Conservation (phyloP, 228 moss, liverwort and hornwort species). For the Sphagnum magellanicum region DNA sequence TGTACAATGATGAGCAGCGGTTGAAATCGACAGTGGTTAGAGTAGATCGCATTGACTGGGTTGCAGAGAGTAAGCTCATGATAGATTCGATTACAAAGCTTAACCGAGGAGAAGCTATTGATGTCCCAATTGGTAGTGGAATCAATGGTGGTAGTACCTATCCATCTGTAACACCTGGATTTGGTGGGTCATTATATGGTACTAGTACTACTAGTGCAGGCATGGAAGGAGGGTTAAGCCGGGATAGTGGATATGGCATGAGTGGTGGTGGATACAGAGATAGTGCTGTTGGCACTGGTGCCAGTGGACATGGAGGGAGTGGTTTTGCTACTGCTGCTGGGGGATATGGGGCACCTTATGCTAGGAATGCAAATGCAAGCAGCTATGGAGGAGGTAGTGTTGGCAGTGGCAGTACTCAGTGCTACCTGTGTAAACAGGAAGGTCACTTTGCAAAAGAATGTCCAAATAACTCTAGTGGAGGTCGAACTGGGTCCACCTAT, state of each 20-base stretch:
- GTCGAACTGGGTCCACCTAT: constrained; percentile 3
- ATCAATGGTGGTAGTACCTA: constrained; percentile 16
- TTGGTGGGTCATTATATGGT: constrained; percentile 25
- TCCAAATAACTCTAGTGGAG: not conserved
- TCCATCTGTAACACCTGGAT: constrained; percentile 28
- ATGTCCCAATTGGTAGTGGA: constrained; percentile 14
- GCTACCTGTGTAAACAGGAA: constrained; percentile 88
- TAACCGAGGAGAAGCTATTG: constrained; percentile 40
- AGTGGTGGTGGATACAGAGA: constrained; percentile 14
- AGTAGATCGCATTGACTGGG: constrained; percentile 64
- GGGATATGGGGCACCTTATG: constrained; percentile 26
- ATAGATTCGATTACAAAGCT: constrained; percentile 62
- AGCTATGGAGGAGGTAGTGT: constrained; percentile 27
- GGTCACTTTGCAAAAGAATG: constrained; percentile 92
- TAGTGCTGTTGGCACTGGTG: constrained; percentile 23
- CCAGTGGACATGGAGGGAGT: constrained; percentile 30
- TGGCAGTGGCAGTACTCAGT: constrained; percentile 38
- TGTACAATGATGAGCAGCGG: constrained; percentile 85
- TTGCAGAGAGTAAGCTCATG: constrained; percentile 61
- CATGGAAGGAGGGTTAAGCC: constrained; percentile 39
- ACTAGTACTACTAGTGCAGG: constrained; percentile 23
- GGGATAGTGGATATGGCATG: constrained; percentile 40
- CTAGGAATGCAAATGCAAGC: constrained; percentile 4
- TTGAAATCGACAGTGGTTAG: constrained; percentile 77
- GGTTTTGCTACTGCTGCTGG: constrained; percentile 23